These are phyloP conservation scores for Pythium rishiriense DNA, from an alignment of 352 stramenopile genomes.

Conservation along the genomic window DNA sequence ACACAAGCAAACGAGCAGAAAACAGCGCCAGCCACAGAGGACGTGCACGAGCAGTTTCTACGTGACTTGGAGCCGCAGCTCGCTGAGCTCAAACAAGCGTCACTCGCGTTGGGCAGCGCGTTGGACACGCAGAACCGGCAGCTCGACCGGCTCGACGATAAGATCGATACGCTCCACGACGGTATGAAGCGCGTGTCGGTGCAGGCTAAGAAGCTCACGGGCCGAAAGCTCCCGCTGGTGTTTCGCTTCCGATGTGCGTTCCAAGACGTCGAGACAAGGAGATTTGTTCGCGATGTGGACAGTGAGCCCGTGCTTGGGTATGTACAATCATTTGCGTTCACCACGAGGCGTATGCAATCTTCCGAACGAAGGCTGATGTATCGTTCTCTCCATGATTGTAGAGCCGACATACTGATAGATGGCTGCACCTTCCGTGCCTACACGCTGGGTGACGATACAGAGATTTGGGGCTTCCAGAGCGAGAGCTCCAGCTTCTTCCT, in stretches of 20 bases:
- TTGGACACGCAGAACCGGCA: constrained; percentile 66
- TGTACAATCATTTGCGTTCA: no score
- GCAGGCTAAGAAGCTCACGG: constrained; percentile 58
- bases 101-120: constrained; percentile 55
- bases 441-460: constrained; percentile 68
- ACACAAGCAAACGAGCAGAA: not conserved
- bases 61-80: constrained; percentile 56
- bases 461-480: constrained; percentile 81
- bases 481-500: constrained; percentile 67
- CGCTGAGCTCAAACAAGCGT: constrained; percentile 66
- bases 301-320: constrained; percentile 65
- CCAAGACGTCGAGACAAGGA: constrained; percentile 49
- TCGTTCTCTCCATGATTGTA: constrained; percentile 15
- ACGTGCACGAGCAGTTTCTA: constrained; percentile 51
- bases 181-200: constrained; percentile 71
- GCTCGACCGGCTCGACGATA: constrained; percentile 58
- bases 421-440: constrained; percentile 76
- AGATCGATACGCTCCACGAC: constrained; percentile 64
- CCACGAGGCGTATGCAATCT: no score
- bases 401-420: constrained; percentile 59
- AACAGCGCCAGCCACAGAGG: not conserved
- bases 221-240: constrained; percentile 34
- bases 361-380: not conserved
- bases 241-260: constrained; percentile 76
- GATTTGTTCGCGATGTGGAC: constrained; percentile 59